Evolutionary conservation across 2,329 filamentous ascomycete species (phyloP).

Genomic region (Microsporum audouinii): DNA sequence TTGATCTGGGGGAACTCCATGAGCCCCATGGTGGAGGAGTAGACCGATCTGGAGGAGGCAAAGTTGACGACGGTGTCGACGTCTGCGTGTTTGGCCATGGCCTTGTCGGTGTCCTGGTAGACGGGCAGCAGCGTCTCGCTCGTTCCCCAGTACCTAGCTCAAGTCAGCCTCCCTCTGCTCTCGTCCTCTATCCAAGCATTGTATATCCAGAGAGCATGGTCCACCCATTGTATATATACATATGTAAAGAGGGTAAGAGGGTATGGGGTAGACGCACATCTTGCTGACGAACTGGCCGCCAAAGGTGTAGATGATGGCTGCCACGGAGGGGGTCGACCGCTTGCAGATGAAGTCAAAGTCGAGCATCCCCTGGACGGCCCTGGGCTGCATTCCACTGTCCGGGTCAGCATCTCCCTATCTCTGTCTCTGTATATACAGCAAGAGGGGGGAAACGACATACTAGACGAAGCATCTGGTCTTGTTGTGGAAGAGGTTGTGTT

Average conservation of each 20-base stretch:
- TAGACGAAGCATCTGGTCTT: conserved; percentile 99
- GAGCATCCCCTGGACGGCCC: conserved; percentile 84
- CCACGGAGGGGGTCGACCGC: conserved; percentile 87
- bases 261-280: conserved; percentile 49
- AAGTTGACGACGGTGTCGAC: conserved; percentile 99
- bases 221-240: no score
- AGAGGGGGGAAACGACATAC: conserved; percentile 35
- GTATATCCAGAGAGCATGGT: no score
- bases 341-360: conserved; percentile 99
- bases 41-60: conserved; percentile 95
- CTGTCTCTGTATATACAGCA: neutral
- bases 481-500: conserved; percentile 91
- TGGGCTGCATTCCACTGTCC: conserved; percentile 76
- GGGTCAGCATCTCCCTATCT: neutral
- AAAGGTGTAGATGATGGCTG: conserved; percentile 99
- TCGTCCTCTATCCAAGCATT: neutral
- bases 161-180: neutral
- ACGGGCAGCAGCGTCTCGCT: conserved; percentile 97
- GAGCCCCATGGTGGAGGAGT: conserved; percentile 95
- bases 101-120: conserved; percentile 89
- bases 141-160: conserved; percentile 81
- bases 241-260: no score
- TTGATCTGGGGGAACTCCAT: conserved; percentile 96
- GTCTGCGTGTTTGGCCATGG: conserved; percentile 89
- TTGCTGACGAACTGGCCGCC: conserved; percentile 99